Conservation (phyloP, 2,329 filamentous ascomycete species). For the Pseudogymnoascus sp. region DNA sequence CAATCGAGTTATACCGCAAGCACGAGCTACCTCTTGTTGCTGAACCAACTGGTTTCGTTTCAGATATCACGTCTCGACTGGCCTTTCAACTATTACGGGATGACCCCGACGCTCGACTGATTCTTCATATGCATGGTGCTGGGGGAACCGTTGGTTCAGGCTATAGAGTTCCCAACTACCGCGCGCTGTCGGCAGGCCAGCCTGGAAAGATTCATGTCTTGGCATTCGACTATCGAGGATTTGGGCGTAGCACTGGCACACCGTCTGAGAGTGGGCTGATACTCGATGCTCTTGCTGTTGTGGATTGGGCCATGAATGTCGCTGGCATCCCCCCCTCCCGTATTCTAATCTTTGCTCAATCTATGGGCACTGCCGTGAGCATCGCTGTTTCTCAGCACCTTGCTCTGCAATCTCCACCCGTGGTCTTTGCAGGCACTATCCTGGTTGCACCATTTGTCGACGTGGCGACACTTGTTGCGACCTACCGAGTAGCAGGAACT, state of each 20-base stretch:
- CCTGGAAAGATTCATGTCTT: no score
- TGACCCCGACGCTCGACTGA: constrained; percentile 35
- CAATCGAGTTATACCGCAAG: constrained; percentile 38
- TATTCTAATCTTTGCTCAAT: constrained; percentile 43
- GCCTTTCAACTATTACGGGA: constrained; percentile 34
- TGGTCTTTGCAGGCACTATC: constrained; percentile 47
- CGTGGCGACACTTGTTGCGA: background rate
- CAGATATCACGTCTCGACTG: constrained; percentile 28
- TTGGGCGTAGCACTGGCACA: constrained; percentile 14
- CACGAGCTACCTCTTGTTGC: constrained; percentile 34
- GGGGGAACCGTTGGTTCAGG: no score
- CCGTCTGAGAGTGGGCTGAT: background rate
- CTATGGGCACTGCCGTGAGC: constrained; percentile 32
- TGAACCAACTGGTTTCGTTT: constrained; percentile 33
- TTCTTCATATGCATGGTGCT: constrained; percentile 41
- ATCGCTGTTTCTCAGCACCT: constrained; percentile 29
- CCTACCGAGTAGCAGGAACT: constrained; percentile 29
- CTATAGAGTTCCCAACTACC: no score
- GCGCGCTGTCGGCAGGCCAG: no score
- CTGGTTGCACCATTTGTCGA: constrained; percentile 32
- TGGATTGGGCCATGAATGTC: constrained; percentile 46
- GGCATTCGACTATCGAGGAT: no score
- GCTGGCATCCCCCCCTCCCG: constrained; percentile 39
- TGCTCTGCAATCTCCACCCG: constrained; percentile 28
- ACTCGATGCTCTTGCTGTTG: constrained; percentile 42